A percentile compares a stretch with the other conserved stretches of the same genome.
These are phyloP conservation scores for Globisporangium abappressorium DNA, from an alignment of 352 stramenopile species.

Conservation along the genomic window DNA sequence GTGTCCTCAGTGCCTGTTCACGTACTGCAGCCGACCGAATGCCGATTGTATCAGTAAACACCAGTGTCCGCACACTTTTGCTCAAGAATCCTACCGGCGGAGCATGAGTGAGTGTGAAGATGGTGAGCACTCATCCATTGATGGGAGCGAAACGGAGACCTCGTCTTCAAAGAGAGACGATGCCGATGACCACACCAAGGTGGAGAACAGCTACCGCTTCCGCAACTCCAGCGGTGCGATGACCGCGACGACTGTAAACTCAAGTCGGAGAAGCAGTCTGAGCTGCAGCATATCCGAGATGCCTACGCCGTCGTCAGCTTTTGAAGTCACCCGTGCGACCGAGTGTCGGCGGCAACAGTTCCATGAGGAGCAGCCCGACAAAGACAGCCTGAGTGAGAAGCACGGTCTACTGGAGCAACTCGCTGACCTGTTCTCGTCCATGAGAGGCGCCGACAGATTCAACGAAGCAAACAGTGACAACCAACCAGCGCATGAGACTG, in stretches of 20 bases:
- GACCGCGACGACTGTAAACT: constrained; percentile 9
- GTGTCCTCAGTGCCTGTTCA: constrained; percentile 53
- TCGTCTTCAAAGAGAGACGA: not conserved
- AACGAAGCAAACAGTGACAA: constrained; percentile 5
- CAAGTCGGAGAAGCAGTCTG: constrained; percentile 17
- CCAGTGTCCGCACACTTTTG: constrained; percentile 46
- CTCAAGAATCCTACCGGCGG: not conserved
- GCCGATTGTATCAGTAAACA: constrained; percentile 61
- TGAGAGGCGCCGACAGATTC: not conserved
- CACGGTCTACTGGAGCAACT: constrained; percentile 1
- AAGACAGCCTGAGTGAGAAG: not conserved
- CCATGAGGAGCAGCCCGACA: not conserved
- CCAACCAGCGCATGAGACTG: not conserved
- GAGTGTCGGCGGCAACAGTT: constrained; percentile 22
- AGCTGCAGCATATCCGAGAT: constrained; percentile 9
- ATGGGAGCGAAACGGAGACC: not conserved
- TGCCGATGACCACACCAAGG: not conserved
- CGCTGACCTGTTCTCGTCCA: constrained; percentile 5
- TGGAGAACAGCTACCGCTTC: constrained; percentile 14
- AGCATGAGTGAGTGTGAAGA: constrained; percentile 11
- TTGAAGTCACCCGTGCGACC: not conserved
- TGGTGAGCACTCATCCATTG: not conserved
- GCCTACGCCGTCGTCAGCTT: not conserved
- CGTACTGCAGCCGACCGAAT: constrained; percentile 46
- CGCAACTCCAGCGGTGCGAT: constrained; percentile 15